Conservation (phyloP, 2,329 filamentous ascomycete genomes). For the Sodiomyces alkalinus region DNA sequence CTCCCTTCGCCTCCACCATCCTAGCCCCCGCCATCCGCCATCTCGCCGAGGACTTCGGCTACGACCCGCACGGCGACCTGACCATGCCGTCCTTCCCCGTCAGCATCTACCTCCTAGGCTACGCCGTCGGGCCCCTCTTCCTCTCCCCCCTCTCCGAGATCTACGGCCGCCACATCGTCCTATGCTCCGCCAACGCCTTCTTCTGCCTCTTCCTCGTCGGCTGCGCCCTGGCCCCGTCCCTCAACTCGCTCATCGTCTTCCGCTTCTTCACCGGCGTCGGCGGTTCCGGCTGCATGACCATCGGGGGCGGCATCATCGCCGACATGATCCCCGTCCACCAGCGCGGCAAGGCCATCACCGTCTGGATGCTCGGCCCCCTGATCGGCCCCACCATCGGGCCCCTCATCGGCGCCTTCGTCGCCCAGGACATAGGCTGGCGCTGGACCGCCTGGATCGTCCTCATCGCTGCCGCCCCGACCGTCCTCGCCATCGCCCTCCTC, state of each 20-base stretch:
- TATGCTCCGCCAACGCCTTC: slow-evolving; percentile 39
- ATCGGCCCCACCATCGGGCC: slow-evolving; percentile 29
- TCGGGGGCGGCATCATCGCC: slow-evolving; percentile 38
- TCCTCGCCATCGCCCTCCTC: slow-evolving; percentile 21
- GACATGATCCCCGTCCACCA: slow-evolving; percentile 35
- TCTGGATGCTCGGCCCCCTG: slow-evolving; percentile 30
- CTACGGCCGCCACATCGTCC: slow-evolving; percentile 43
- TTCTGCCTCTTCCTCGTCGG: slow-evolving; percentile 51
- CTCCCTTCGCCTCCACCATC: slow-evolving; percentile 50
- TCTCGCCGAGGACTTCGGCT: slow-evolving; percentile 29
- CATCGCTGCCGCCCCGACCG: slow-evolving; percentile 23
- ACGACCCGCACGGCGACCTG: slow-evolving; percentile 19
- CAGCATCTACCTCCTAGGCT: slow-evolving; percentile 46
- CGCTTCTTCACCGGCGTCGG: slow-evolving; percentile 44
- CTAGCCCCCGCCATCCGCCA: slow-evolving; percentile 30
- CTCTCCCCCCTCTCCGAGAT: slow-evolving; percentile 47
- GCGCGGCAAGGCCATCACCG: slow-evolving; percentile 30
- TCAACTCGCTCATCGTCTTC: slow-evolving; percentile 41
- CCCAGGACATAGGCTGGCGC: slow-evolving; percentile 32
- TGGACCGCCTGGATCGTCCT: slow-evolving; percentile 38
- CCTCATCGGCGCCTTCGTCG: slow-evolving; percentile 32
- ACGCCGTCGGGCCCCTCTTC: slow-evolving; percentile 40
- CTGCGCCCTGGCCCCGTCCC: slow-evolving; percentile 41
- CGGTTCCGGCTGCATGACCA: slow-evolving; percentile 36
- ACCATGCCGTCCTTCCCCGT: slow-evolving; percentile 37